These are phyloP conservation scores for Tylopilus plumbeoviolaceoides DNA, from an alignment of 768 basidiomycete genomes.

Conservation along the genomic window DNA sequence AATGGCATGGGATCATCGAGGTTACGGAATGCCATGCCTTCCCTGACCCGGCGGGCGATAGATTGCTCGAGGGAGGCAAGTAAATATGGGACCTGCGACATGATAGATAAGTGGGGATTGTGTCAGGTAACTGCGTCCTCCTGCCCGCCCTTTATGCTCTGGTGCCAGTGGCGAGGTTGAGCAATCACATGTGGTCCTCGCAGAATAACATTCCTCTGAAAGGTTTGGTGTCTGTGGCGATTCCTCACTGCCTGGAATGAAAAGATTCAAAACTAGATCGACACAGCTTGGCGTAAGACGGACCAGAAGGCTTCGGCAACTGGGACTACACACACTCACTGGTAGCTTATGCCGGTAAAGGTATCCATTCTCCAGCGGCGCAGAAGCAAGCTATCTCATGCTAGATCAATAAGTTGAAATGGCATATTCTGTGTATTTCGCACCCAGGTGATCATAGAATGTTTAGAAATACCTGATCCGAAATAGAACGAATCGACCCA, in stretches of 20 bases:
- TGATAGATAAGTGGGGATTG: neutral
- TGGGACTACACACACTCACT: neutral
- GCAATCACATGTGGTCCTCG: neutral
- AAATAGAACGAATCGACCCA: neutral
- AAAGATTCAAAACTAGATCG: neutral
- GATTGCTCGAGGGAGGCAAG: conserved; percentile 13
- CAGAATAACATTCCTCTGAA: neutral
- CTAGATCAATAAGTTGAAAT: neutral
- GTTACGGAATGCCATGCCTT: conserved; percentile 7
- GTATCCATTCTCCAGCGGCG: neutral
- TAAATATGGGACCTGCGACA: conserved; percentile 10
- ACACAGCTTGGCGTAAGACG: neutral
- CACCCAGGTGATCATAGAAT: neutral
- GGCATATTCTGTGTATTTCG: neutral
- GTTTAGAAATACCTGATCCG: neutral
- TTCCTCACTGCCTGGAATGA: neutral
- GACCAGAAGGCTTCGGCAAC: conserved; percentile 1
- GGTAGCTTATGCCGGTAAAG: neutral
- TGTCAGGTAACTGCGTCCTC: neutral
- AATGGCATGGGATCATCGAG: conserved; percentile 17
- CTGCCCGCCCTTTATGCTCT: conserved; percentile 8
- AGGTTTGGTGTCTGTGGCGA: neutral
- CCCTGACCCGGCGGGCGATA: conserved; percentile 1
- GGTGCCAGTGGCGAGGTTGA: neutral
- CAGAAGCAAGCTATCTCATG: neutral